These are phyloP conservation scores for Lepidium sativum DNA, from an alignment of 345 rosid genomes.

Conservation along the genomic window DNA sequence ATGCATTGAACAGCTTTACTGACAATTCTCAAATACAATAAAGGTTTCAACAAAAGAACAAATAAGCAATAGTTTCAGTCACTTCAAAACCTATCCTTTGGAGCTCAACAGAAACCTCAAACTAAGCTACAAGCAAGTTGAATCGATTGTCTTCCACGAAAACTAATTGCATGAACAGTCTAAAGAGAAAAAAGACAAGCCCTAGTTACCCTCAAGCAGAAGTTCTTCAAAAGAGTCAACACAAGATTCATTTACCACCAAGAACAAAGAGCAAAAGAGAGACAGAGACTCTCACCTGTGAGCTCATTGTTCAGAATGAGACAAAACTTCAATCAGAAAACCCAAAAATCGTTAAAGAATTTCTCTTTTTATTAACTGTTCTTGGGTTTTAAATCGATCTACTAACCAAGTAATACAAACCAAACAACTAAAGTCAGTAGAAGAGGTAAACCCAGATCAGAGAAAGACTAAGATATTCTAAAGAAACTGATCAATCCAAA, in stretches of 20 bases:
- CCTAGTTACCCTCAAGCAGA: neutral
- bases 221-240: conserved; percentile 1
- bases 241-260: neutral
- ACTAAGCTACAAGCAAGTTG: conserved; percentile 10
- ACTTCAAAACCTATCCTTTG: neutral
- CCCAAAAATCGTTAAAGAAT: neutral
- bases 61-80: neutral
- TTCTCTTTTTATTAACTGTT: neutral
- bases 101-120: neutral
- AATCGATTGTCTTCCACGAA: neutral
- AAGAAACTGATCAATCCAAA: neutral
- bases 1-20: neutral
- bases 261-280: neutral
- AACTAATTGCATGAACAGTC: conserved; percentile 24
- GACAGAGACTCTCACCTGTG: neutral
- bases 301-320: conserved; percentile 15
- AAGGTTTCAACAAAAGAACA: neutral
- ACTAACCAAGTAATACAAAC: conserved; percentile 1
- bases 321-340: neutral
- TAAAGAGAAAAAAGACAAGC: neutral
- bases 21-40: neutral
- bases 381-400: conserved; percentile 1
- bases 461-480: neutral
- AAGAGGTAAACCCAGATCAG: conserved; percentile 22
- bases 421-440: neutral